Percentiles rank a stretch among this genome's conserved stretches.
These are phyloP conservation scores for Hanseniaspora thailandica DNA, from an alignment of 805 yeast genomes.

Conservation along the genomic window DNA sequence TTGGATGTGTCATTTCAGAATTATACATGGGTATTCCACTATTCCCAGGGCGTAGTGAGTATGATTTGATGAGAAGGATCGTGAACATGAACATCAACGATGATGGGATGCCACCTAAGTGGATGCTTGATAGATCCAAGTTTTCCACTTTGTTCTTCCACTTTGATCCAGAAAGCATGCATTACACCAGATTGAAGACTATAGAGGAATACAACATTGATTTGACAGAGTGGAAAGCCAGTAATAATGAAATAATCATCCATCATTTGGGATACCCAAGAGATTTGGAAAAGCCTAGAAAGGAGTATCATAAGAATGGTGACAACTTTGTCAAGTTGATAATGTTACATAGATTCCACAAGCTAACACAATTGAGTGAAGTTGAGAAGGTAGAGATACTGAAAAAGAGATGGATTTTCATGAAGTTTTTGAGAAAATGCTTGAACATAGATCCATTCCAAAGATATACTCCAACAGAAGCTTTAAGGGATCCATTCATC, in stretches of 20 bases:
- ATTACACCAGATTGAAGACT: slow-evolving; percentile 34
- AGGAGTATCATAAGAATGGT: slow-evolving; percentile 62
- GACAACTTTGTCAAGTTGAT: slow-evolving; percentile 56
- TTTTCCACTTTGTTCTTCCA: slow-evolving; percentile 53
- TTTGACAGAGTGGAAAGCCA: slow-evolving; percentile 17
- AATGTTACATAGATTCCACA: slow-evolving; percentile 59
- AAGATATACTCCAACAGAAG: slow-evolving; percentile 96
- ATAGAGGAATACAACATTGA: slow-evolving; percentile 38
- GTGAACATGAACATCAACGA: slow-evolving; percentile 39
- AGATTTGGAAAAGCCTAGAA: slow-evolving; percentile 58
- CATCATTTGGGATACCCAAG: slow-evolving; percentile 18
- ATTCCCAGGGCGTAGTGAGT: slow-evolving; percentile 91
- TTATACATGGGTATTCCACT: slow-evolving; percentile 81
- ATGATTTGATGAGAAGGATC: slow-evolving; percentile 75
- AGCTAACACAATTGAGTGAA: slow-evolving; percentile 30
- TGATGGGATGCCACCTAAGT: slow-evolving; percentile 76
- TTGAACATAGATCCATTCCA: slow-evolving; percentile 81
- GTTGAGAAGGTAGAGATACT: slow-evolving; percentile 42
- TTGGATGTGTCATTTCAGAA: slow-evolving; percentile 88
- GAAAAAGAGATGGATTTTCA: slow-evolving; percentile 54
- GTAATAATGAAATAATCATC: slow-evolving; percentile 9
- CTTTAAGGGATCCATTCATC: slow-evolving; percentile 80
- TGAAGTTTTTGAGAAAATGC: slow-evolving; percentile 68
- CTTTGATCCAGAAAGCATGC: slow-evolving; percentile 19
- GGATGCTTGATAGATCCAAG: slow-evolving; percentile 96